Evolutionary conservation across 352 stramenopile genomes (phyloP).

Genomic region (Aphanomyces euteiches): DNA sequence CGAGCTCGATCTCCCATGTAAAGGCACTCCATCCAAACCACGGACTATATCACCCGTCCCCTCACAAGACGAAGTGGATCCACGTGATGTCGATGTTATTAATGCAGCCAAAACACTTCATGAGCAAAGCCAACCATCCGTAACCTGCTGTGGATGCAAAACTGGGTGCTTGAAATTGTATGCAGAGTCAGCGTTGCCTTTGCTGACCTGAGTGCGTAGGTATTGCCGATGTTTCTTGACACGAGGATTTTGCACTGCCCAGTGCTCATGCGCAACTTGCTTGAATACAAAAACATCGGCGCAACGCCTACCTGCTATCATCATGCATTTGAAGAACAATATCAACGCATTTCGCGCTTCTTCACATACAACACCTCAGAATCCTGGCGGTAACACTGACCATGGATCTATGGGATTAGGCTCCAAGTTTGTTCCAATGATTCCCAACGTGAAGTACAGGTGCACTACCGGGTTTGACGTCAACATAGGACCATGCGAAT

Average conservation of each 20-base stretch:
- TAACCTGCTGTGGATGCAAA: slow-evolving; percentile 79
- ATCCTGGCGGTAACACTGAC: not conserved
- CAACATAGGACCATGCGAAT: slow-evolving; percentile 5
- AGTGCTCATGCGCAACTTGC: slow-evolving; percentile 68
- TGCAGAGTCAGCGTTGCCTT: not conserved
- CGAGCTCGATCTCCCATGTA: not conserved
- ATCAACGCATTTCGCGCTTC: slow-evolving; percentile 51
- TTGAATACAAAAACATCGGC: slow-evolving; percentile 55
- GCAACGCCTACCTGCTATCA: slow-evolving; percentile 72
- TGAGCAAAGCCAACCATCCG: slow-evolving; percentile 62
- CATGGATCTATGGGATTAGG: not conserved
- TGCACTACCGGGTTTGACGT: not conserved
- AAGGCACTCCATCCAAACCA: not conserved
- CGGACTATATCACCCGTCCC: not conserved
- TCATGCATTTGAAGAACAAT: slow-evolving; percentile 70
- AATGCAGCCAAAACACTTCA: slow-evolving; percentile 68
- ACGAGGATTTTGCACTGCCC: slow-evolving; percentile 67
- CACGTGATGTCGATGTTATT: slow-evolving; percentile 46
- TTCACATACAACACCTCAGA: not conserved
- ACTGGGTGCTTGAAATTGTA: slow-evolving; percentile 81
- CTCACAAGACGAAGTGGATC: slow-evolving; percentile 37
- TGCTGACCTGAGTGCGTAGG: slow-evolving; percentile 29
- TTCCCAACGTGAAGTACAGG: slow-evolving; percentile 16
- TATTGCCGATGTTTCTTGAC: slow-evolving; percentile 84
- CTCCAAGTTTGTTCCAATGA: slow-evolving; percentile 13